A percentile compares a stretch with the other conserved stretches of the same genome.
Conservation (phyloP, 805 yeast species). For the Wickerhamomyces bovis region DNA sequence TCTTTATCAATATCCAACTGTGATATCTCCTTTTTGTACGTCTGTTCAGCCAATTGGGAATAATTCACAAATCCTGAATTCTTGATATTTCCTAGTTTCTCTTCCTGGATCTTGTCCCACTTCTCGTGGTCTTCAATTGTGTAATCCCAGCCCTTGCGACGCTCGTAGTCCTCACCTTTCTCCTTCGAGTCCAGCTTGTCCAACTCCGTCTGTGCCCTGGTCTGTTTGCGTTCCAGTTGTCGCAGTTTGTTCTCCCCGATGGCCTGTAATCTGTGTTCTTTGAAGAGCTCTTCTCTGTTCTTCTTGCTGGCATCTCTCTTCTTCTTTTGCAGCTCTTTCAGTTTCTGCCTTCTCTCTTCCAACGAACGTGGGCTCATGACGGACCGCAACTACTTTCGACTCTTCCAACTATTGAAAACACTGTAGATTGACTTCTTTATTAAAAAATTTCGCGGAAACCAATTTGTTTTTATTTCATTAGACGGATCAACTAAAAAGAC, state of each 20-base stretch:
- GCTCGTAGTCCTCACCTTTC: conserved; percentile 35
- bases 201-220: conserved; percentile 33
- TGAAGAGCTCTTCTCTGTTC: conserved; percentile 32
- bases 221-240: conserved; percentile 27
- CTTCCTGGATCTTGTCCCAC: conserved; percentile 45
- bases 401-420: too few relatives aligned
- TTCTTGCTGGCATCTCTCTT: conserved; percentile 26
- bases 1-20: conserved; percentile 34
- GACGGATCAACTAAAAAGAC: too few relatives aligned
- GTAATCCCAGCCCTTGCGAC: conserved; percentile 45
- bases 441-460: neutral
- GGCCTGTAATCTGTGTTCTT: conserved; percentile 27
- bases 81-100: conserved; percentile 22
- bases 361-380: neutral
- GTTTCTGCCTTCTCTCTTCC: conserved; percentile 12
- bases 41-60: conserved; percentile 50
- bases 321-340: conserved; percentile 23
- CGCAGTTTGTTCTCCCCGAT: conserved; percentile 21
- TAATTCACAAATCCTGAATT: conserved; percentile 42
- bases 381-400: neutral
- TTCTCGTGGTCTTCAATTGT: conserved; percentile 59
- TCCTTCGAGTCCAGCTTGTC: conserved; percentile 26
- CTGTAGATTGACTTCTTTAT: too few relatives aligned
- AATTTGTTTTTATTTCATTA: too few relatives aligned
- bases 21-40: conserved; percentile 50